These are phyloP conservation scores for Linnemannia exigua DNA, from an alignment of 192 early-diverging fungal genomes.

Conservation along the genomic window DNA sequence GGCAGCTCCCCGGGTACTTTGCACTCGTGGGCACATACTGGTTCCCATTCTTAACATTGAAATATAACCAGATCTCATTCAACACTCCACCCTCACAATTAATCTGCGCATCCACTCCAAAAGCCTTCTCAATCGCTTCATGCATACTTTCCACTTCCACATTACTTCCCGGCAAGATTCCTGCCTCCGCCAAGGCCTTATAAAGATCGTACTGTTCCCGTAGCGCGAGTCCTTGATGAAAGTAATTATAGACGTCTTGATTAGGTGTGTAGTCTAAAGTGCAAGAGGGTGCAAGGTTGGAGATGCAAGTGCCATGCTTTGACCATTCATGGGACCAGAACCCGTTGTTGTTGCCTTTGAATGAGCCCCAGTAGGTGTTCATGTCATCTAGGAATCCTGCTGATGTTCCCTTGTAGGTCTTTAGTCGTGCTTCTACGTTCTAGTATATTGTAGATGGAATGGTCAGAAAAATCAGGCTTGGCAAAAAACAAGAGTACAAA, in stretches of 20 bases:
- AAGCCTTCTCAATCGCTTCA: slow-evolving; percentile 50
- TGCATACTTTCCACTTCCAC: slow-evolving; percentile 56
- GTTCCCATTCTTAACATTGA: slow-evolving; percentile 23
- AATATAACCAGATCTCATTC: slow-evolving; percentile 54
- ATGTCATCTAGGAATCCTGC: slow-evolving; percentile 63
- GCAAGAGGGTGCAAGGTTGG: slow-evolving; percentile 75
- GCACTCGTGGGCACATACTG: slow-evolving; percentile 6
- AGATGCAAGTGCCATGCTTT: slow-evolving; percentile 87
- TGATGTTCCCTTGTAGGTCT: slow-evolving; percentile 42
- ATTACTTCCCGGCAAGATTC: slow-evolving; percentile 63
- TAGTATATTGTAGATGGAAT: not conserved
- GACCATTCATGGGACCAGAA: slow-evolving; percentile 89
- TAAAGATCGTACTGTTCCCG: slow-evolving; percentile 70
- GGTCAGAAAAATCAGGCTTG: not conserved
- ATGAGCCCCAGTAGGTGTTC: slow-evolving; percentile 79
- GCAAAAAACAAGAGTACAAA: not conserved
- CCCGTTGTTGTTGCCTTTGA: slow-evolving; percentile 82
- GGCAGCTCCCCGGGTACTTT: slow-evolving; percentile 3
- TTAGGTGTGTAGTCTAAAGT: slow-evolving; percentile 56
- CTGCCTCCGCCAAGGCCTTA: slow-evolving; percentile 60
- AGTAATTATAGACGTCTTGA: slow-evolving; percentile 72
- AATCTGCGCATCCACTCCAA: slow-evolving; percentile 57
- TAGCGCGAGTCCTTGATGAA: slow-evolving; percentile 66
- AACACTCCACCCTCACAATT: slow-evolving; percentile 58
- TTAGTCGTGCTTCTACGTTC: slow-evolving; percentile 66